Conservation (phyloP, 176 grass and related monocot species). For the Juncus effusus region DNA sequence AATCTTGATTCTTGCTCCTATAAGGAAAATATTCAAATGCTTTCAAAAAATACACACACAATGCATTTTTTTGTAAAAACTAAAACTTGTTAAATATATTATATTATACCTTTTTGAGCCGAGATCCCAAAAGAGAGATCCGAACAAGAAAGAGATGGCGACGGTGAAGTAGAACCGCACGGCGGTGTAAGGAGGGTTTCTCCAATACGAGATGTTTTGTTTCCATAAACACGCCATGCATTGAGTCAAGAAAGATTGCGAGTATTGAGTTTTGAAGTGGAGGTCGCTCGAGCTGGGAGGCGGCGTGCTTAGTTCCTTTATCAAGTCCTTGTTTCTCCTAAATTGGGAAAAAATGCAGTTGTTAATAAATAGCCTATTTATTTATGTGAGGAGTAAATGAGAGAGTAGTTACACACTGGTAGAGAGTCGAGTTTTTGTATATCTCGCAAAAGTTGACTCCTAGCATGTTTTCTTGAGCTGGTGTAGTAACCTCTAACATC, state of each 20-base stretch:
- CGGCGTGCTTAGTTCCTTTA: slow-evolving; percentile 39
- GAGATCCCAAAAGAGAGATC: slow-evolving; percentile 48
- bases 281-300: slow-evolving; percentile 43
- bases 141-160: slow-evolving; percentile 37
- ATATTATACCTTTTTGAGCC: slow-evolving; percentile 40
- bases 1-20: slow-evolving; percentile 55
- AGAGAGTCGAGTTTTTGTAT: slow-evolving; percentile 55
- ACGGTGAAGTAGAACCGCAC: slow-evolving; percentile 41
- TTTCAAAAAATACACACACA: background rate
- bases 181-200: slow-evolving; percentile 47
- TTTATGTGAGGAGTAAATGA: background rate
- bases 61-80: background rate
- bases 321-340: slow-evolving; percentile 44
- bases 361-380: background rate
- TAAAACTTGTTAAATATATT: background rate
- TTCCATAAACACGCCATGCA: slow-evolving; percentile 55
- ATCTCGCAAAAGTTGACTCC: slow-evolving; percentile 41
- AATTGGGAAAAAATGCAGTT: slow-evolving; percentile 4
- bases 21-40: slow-evolving; percentile 15
- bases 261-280: slow-evolving; percentile 38
- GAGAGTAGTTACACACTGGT: slow-evolving; percentile 23
- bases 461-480: slow-evolving; percentile 42
- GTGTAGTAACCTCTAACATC: slow-evolving; percentile 54
- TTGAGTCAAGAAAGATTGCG: slow-evolving; percentile 33
- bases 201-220: slow-evolving; percentile 50